phyloP scores from a whole-genome alignment of 129 eudicot genomes.

The Saussurea involucrata region DNA sequence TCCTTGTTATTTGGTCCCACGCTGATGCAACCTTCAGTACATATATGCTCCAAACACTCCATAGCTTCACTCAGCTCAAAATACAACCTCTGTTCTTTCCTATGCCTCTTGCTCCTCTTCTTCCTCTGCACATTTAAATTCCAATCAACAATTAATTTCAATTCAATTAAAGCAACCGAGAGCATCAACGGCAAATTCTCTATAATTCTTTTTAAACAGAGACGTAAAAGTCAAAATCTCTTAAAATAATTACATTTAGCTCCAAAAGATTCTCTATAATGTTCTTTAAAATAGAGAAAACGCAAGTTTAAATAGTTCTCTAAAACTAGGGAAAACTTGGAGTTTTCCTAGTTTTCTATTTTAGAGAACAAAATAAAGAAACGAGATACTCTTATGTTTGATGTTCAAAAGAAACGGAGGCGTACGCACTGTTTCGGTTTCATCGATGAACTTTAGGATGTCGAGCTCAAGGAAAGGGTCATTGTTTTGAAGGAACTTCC shows the following conservation, averaged over 20 bases:
- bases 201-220: too few relatives aligned
- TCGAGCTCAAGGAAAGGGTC: constrained; percentile 88
- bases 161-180: neutral
- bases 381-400: too few relatives aligned
- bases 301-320: too few relatives aligned
- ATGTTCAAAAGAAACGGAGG: neutral
- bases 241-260: too few relatives aligned
- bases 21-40: constrained; percentile 82
- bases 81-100: constrained; percentile 66
- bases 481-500: constrained; percentile 78
- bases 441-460: constrained; percentile 85
- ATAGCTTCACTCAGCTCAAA: constrained; percentile 82
- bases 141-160: neutral
- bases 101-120: constrained; percentile 56
- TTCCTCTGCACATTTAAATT: constrained; percentile 48
- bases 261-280: too few relatives aligned
- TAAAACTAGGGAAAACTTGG: too few relatives aligned
- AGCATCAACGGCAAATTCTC: too few relatives aligned
- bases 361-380: too few relatives aligned
- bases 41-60: constrained; percentile 94
- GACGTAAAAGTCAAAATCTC: too few relatives aligned
- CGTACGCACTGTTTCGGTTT: constrained; percentile 57
- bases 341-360: too few relatives aligned
- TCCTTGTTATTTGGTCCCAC: constrained; percentile 77
- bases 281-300: too few relatives aligned